Evolutionary conservation across 495 filamentous ascomycete genomes (phyloP), one percentile per base, ranked within the genome.

Genomic region (Haplographium delicatum): DNA sequence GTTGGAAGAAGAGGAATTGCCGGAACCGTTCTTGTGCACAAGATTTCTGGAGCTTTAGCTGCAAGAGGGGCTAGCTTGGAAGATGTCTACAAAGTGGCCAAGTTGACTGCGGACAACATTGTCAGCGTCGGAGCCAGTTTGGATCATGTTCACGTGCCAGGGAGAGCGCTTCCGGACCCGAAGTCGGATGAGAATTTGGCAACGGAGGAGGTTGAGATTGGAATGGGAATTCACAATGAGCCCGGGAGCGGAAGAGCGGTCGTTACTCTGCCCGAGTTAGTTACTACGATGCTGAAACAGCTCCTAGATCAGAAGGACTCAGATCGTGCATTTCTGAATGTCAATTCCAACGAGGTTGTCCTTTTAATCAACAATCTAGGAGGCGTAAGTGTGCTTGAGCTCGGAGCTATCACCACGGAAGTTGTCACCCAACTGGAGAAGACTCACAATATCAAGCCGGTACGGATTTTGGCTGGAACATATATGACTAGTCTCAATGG

Each of bases 161-260:
- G 93, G 10, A 76, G 89, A 59, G 75, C 65, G 2, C 59, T 61
- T 18, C 50, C 64, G 4, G 58, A 68, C 20, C 63, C 57, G 1
- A 63, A 67, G 9, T 53, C 51, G 9, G 69, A 69, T 10, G 85
- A 82, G 35, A 68, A 68, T 4, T 68, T 95, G 50, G 72, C 69
- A 25, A 62, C 72, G 0, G 83, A 81, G 34, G 85, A 97, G 70
- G 82, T 95, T 18, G 93, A 98, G 71, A 75, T 98, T 57, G 93
- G 93, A 6, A 98, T 97, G 93, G 93, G 93, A 9, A 96, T 97
- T 65, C 93, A 98, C 66, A 98, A 98, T 62, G 93, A 98, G 68
- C 80, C 87, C 1, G 93, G 93, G 1, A 91, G 82, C 11, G 86
- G 83, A 59, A 76, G 85, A 38, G 85, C 82, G 52, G 68, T 66